phyloP scores from a whole-genome alignment of 345 rosid genomes.

The Lenwebbia sp. region DNA sequence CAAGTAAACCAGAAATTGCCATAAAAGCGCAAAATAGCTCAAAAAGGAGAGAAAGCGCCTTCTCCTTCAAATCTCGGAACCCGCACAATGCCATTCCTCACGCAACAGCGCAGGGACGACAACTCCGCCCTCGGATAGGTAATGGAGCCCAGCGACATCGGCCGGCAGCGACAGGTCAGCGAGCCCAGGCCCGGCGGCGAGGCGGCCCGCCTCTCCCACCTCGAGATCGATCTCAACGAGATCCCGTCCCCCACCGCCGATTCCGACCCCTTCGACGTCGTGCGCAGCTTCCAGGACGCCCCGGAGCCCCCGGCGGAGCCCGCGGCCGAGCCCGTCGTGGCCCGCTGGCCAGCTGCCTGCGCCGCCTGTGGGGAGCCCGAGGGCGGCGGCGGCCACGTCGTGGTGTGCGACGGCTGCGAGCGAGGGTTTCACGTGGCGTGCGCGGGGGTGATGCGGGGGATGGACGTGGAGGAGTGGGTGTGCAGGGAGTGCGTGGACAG shows the following conservation, averaged over 20 bases:
- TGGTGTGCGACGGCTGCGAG: slow-evolving; percentile 94
- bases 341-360: background rate
- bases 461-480: slow-evolving; percentile 56
- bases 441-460: slow-evolving; percentile 22
- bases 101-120: background rate
- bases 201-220: slow-evolving; percentile 51
- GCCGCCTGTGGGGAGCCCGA: slow-evolving; percentile 50
- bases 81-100: background rate
- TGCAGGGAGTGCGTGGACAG: slow-evolving; percentile 47
- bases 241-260: slow-evolving; percentile 43
- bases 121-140: background rate
- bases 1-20: background rate
- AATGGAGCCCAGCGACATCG: background rate
- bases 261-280: slow-evolving; percentile 47
- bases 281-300: slow-evolving; percentile 50
- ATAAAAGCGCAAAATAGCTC: background rate
- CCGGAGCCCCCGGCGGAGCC: slow-evolving; percentile 50
- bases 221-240: slow-evolving; percentile 95
- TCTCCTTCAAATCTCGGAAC: background rate
- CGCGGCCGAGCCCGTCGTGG: slow-evolving; percentile 13
- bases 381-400: slow-evolving; percentile 24
- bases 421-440: slow-evolving; percentile 67
- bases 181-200: slow-evolving; percentile 17
- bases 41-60: no score
- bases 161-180: background rate